phyloP scores from a whole-genome alignment of 306 rosid genomes.

The Trichosanthes cucumerina region DNA sequence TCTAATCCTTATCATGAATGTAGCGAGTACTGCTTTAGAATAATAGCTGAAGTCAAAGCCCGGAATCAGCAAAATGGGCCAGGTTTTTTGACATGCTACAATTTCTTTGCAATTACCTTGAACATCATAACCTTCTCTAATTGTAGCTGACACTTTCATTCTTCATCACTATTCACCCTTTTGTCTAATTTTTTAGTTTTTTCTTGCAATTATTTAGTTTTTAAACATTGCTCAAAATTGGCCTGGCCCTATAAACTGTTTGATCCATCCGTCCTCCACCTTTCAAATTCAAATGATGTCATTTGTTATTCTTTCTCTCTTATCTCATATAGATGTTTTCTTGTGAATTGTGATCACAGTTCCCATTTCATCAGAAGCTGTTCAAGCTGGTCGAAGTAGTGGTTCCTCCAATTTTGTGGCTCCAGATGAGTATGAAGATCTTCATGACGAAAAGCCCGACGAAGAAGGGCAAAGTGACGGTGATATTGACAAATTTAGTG shows the following conservation, averaged over 20 bases:
- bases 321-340: not conserved
- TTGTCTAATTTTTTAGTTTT: not conserved
- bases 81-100: conserved; percentile 26
- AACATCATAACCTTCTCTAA: not conserved
- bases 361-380: conserved; percentile 24
- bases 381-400: conserved; percentile 28
- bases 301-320: not conserved
- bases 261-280: not conserved
- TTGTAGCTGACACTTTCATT: not conserved
- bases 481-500: conserved; percentile 34
- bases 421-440: conserved; percentile 31
- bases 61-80: conserved; percentile 27
- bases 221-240: not conserved
- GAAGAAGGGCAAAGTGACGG: conserved; percentile 41
- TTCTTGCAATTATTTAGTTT: not conserved
- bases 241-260: not conserved
- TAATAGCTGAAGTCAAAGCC: conserved; percentile 62
- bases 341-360: conserved; percentile 7
- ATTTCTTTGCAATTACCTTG: not conserved
- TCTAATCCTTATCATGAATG: conserved; percentile 81
- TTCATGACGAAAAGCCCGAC: conserved; percentile 33
- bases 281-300: not conserved
- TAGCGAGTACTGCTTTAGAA: conserved; percentile 66
- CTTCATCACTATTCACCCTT: not conserved
- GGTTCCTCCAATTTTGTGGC: conserved; percentile 26